Conservation (phyloP, 306 rosid genomes). For the Cucumis hystrix region DNA sequence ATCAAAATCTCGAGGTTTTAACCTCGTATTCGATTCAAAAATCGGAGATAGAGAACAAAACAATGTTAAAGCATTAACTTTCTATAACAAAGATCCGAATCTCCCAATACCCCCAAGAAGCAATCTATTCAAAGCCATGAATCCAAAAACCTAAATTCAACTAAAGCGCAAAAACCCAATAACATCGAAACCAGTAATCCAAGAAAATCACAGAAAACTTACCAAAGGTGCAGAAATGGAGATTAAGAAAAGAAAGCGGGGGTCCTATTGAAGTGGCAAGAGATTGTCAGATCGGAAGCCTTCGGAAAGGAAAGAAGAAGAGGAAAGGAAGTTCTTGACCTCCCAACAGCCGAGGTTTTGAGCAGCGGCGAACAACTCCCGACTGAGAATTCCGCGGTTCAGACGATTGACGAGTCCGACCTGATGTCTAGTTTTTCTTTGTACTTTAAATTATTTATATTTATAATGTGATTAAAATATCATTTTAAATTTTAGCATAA, state of each 20-base stretch:
- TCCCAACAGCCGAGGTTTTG: neutral
- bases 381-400: neutral
- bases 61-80: neutral
- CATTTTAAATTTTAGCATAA: too few relatives aligned
- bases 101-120: neutral
- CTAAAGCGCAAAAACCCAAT: neutral
- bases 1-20: neutral
- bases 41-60: neutral
- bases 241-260: neutral
- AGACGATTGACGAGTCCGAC: neutral
- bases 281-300: neutral
- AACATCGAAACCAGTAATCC: neutral
- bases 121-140: neutral
- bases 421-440: neutral
- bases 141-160: neutral
- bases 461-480: too few relatives aligned
- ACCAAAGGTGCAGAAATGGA: neutral
- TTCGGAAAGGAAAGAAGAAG: neutral
- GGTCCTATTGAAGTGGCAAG: neutral
- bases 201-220: neutral
- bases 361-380: neutral
- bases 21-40: neutral
- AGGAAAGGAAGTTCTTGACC: neutral
- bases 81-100: constrained; percentile 1
- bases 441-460: too few relatives aligned